These are phyloP conservation scores for Penicillium sclerotiorum DNA, from an alignment of 2,329 filamentous ascomycete species.

Conservation along the genomic window DNA sequence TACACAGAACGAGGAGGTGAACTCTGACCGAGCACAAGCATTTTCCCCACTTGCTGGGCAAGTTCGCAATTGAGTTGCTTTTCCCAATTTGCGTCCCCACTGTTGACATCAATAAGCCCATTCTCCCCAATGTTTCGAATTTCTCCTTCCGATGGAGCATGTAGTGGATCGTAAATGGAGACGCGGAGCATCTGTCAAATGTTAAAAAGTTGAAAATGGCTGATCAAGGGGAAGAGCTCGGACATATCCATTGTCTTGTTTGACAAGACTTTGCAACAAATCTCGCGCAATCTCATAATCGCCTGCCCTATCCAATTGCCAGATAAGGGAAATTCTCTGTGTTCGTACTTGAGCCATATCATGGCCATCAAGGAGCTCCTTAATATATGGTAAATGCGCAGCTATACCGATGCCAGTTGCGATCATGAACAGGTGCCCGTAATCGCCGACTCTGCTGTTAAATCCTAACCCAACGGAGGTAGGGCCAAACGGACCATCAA, in stretches of 20 bases:
- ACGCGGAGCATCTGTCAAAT: conserved; percentile 21
- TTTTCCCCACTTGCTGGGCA: conserved; percentile 11
- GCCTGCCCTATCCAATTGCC: conserved; percentile 26
- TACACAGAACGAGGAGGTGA: background rate
- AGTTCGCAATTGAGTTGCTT: conserved; percentile 14
- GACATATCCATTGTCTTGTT: conserved; percentile 23
- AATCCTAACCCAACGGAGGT: background rate
- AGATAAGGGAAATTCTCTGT: conserved; percentile 32
- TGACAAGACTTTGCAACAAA: conserved; percentile 23
- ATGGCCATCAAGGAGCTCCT: conserved; percentile 35
- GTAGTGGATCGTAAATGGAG: conserved; percentile 14
- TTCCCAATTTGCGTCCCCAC: conserved; percentile 15
- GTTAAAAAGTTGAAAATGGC: background rate
- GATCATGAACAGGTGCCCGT: conserved; percentile 37
- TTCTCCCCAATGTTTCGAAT: conserved; percentile 19
- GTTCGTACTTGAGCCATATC: conserved; percentile 24
- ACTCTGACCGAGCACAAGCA: conserved; percentile 16
- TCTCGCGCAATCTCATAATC: conserved; percentile 24
- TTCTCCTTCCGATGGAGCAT: background rate
- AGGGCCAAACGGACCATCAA: conserved; percentile 14
- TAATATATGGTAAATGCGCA: conserved; percentile 38
- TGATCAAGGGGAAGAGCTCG: conserved; percentile 3
- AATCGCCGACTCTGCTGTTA: conserved; percentile 16
- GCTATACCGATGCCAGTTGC: conserved; percentile 39
- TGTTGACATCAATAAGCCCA: conserved; percentile 21